phyloP scores from a whole-genome alignment of 2,329 filamentous ascomycete species.

The Alternaria postmessia region DNA sequence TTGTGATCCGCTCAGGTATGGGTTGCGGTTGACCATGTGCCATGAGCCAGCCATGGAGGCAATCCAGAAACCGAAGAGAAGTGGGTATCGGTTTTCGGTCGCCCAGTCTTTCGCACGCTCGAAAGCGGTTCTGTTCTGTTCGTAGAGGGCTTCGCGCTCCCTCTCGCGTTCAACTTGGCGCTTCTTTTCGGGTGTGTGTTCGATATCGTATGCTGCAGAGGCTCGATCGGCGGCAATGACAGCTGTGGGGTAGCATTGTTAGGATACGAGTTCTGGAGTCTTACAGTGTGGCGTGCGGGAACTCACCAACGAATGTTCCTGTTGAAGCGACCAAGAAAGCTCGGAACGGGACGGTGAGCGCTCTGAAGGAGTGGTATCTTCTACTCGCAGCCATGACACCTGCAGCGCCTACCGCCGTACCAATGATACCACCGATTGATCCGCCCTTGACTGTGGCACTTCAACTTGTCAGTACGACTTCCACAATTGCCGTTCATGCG shows the following conservation, averaged over 20 bases:
- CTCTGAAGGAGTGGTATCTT: conserved; percentile 79
- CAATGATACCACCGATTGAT: conserved; percentile 72
- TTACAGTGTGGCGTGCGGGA: background rate
- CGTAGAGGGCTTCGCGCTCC: conserved; percentile 51
- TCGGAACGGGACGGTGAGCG: conserved; percentile 87
- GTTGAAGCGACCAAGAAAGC: conserved; percentile 86
- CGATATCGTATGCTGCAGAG: conserved; percentile 74
- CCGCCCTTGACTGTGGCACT: conserved; percentile 82
- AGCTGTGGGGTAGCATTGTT: conserved; percentile 42
- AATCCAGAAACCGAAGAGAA: conserved; percentile 84
- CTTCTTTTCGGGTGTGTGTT: conserved; percentile 66
- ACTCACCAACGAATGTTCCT: conserved; percentile 77
- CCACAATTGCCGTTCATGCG: background rate
- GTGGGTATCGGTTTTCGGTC: conserved; percentile 81
- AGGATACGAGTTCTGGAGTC: conserved; percentile 10
- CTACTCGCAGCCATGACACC: conserved; percentile 73
- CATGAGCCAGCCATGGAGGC: conserved; percentile 80
- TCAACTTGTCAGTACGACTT: conserved; percentile 20
- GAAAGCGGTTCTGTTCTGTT: conserved; percentile 63
- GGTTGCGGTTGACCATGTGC: conserved; percentile 78
- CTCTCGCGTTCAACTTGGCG: conserved; percentile 40
- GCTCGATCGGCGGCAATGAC: conserved; percentile 85
- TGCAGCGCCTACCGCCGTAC: conserved; percentile 70
- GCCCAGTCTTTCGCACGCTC: conserved; percentile 77
- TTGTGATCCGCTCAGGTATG: conserved; percentile 76